Evolutionary conservation across 768 basidiomycete genomes (phyloP), one percentile per base, ranked within the genome.

Genomic region (Boletus vinaceobasis): DNA sequence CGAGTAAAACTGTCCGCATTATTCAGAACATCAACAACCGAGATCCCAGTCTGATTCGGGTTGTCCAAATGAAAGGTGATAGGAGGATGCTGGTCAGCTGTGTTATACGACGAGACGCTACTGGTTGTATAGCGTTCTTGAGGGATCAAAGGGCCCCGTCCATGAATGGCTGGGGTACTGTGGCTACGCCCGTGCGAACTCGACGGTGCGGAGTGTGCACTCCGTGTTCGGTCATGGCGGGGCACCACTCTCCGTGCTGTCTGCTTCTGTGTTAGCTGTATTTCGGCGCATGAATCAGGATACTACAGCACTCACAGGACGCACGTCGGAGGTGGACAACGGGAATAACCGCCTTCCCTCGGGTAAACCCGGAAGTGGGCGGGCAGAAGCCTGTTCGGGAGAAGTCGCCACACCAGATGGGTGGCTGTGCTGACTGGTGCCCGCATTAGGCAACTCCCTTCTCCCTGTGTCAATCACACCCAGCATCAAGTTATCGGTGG

Each of bases 31-130:
- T 88, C 88, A 11, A 63, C 62, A 53, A 90, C 74, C 1, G 79
- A 72, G 50, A 90, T 82, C 26, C 88, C 88, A 55, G 69, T 77
- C 59, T 82, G 82, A 2, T 70, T 64, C 13, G 84, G 80, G 42
- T 76, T 70, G 45, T 79, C 75, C 57, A 79, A 73, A 67, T 74
- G 76, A 64, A 90, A 90, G 58, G 76, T 76, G 53, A 90, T 83
- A 1, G 81, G 80, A 2, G 64, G 68, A 61, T 83, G 82, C 26
- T 86, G 72, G 2, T 55, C 27, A 19, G 53, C 36, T 2, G 44
- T 26, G 27, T 44, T 56, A 7, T 48, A 58, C 3, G 44, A 21
- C 9, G 53, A 43, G 2, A 60, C 55, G n/a, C 52, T 60, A 13
- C 53, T 58, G 0, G 63, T 60, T 3, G 43, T 52, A 27, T 70